Conservation (phyloP, 345 rosid genomes). For the Salix purpurea region DNA sequence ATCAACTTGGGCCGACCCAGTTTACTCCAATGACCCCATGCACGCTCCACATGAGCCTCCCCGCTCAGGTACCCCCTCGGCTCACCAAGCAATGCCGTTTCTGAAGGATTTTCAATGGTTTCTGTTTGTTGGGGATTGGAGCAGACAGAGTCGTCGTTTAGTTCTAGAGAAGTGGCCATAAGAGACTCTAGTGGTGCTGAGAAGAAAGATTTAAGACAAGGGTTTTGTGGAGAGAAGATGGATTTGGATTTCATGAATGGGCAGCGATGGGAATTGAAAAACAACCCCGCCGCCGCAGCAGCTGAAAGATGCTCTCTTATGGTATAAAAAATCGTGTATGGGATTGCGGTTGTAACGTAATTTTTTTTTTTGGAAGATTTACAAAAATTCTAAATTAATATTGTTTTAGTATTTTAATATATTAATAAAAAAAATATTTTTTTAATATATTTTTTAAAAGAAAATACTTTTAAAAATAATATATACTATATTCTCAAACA, state of each 20-base stretch:
- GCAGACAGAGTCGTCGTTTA: conserved; percentile 38
- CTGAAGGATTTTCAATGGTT: neutral
- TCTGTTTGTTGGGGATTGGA: conserved; percentile 14
- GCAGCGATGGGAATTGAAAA: conserved; percentile 24
- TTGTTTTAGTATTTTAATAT: no score
- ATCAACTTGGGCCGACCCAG: conserved; percentile 72
- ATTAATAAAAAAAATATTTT: no score
- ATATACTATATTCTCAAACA: no score
- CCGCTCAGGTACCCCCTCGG: conserved; percentile 35
- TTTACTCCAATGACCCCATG: conserved; percentile 82
- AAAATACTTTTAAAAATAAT: no score
- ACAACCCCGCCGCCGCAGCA: conserved; percentile 51
- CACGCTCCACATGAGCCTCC: conserved; percentile 50
- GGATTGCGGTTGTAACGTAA: no score
- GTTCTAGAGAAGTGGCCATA: conserved; percentile 35
- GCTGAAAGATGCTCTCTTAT: neutral
- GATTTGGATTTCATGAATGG: conserved; percentile 43
- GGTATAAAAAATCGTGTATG: no score
- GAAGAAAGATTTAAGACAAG: conserved; percentile 10
- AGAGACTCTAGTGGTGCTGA: neutral
- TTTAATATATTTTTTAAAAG: no score
- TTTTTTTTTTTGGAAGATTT: no score
- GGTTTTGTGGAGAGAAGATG: neutral
- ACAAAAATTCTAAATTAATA: no score
- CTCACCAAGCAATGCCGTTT: conserved; percentile 15